Percentiles rank a stretch among this genome's conserved stretches.
Conservation (phyloP, 1,139 yeast genomes). For the Lodderomyces pseudojiufengensis region DNA sequence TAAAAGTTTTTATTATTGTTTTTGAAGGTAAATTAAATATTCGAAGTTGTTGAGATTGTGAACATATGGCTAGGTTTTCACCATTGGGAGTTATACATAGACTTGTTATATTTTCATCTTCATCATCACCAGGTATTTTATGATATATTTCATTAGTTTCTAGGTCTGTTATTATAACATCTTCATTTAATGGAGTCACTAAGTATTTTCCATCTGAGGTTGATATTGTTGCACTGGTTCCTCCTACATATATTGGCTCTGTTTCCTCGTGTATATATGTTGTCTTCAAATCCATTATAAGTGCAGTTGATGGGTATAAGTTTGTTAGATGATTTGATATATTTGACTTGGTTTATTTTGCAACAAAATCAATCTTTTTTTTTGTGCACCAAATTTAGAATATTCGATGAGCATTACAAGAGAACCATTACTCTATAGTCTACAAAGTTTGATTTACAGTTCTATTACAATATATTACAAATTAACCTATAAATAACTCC, state of each 20-base stretch:
- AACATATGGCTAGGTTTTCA: constrained; percentile 60
- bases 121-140: constrained; percentile 75
- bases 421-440: too few species aligned
- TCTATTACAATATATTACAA: background rate
- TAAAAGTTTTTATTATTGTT: constrained; percentile 50
- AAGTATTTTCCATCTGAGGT: constrained; percentile 55
- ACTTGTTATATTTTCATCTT: constrained; percentile 63
- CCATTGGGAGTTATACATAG: constrained; percentile 78
- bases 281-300: constrained; percentile 19
- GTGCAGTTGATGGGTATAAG: too few species aligned
- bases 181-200: constrained; percentile 80
- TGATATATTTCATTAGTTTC: constrained; percentile 55
- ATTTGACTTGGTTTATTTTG: constrained; percentile 12
- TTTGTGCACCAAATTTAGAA: background rate
- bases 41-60: constrained; percentile 80
- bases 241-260: constrained; percentile 82
- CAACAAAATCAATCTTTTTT: constrained; percentile 1
- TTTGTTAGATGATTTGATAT: constrained; percentile 14
- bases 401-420: too few species aligned
- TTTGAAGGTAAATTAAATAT: constrained; percentile 51
- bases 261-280: constrained; percentile 33
- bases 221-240: constrained; percentile 69
- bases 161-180: constrained; percentile 66
- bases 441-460: too few species aligned
- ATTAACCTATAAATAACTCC: background rate